Evolutionary conservation across 2,329 filamentous ascomycete genomes (phyloP).

Genomic region (Monosporascus ibericus): DNA sequence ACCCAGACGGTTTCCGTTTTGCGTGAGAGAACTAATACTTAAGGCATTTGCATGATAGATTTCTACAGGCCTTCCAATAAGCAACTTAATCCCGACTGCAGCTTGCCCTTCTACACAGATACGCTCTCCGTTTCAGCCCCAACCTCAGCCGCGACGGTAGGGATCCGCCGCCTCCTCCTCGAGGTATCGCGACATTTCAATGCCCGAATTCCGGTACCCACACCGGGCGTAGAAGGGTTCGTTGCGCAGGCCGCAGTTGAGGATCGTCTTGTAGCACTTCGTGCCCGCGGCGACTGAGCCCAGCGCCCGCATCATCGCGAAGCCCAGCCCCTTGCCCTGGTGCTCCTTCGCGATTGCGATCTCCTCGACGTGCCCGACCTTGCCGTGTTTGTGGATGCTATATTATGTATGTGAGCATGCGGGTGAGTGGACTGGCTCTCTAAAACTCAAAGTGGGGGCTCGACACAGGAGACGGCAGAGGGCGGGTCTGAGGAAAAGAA

Average conservation of each 20-base stretch:
- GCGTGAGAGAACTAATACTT: too few relatives aligned
- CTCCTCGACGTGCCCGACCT: slow-evolving; percentile 78
- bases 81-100: too few relatives aligned
- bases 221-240: slow-evolving; percentile 64
- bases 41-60: too few relatives aligned
- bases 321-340: slow-evolving; percentile 73
- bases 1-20: too few relatives aligned
- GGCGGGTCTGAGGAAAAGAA: too few relatives aligned
- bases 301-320: slow-evolving; percentile 70
- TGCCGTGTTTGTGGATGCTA: slow-evolving; percentile 59
- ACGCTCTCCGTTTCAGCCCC: too few relatives aligned
- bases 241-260: slow-evolving; percentile 73
- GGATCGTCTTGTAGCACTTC: slow-evolving; percentile 76
- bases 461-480: too few relatives aligned
- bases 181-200: slow-evolving; percentile 26
- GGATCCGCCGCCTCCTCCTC: slow-evolving; percentile 15
- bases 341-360: slow-evolving; percentile 74
- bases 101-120: too few relatives aligned
- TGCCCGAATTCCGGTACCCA: slow-evolving; percentile 22
- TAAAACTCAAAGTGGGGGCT: too few relatives aligned
- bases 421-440: slow-evolving; percentile 1
- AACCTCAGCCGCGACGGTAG: slow-evolving; percentile 18
- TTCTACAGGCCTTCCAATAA: too few relatives aligned
- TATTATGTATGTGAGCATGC: slow-evolving; percentile 16
- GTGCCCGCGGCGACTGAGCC: slow-evolving; percentile 66